Conservation (phyloP, 805 yeast species). For the Wickerhamomyces alni region DNA sequence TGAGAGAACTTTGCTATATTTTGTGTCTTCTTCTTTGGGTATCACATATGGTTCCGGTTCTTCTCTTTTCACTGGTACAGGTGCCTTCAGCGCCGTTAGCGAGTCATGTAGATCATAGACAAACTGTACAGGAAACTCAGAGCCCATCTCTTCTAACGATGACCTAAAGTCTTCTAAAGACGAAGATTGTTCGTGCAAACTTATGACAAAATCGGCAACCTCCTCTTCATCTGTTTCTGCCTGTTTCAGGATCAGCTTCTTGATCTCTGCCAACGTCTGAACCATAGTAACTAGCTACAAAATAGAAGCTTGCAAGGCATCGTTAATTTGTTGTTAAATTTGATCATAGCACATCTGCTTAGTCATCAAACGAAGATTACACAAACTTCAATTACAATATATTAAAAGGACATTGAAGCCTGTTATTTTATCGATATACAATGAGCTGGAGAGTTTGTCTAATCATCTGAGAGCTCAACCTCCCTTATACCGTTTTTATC, state of each 20-base stretch:
- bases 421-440: too few relatives aligned
- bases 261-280: constrained; percentile 2
- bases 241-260: constrained; percentile 15
- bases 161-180: constrained; percentile 29
- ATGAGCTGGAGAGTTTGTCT: background rate
- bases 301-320: too few relatives aligned
- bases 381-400: too few relatives aligned
- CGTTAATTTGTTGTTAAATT: too few relatives aligned
- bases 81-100: background rate
- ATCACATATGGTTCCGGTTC: constrained; percentile 7
- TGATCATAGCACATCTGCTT: background rate
- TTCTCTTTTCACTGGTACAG: constrained; percentile 2
- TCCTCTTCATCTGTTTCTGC: constrained; percentile 36
- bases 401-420: too few relatives aligned
- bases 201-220: constrained; percentile 41
- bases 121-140: constrained; percentile 29
- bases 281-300: background rate
- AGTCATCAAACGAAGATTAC: too few relatives aligned
- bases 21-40: constrained; percentile 22
- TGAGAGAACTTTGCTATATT: constrained; percentile 9
- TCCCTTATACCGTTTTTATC: constrained; percentile 54
- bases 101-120: constrained; percentile 11
- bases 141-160: constrained; percentile 37
- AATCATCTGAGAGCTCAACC: constrained; percentile 19
- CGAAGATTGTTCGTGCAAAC: constrained; percentile 29